Conservation (phyloP, 176 grass and related monocot genomes). For the Echinochloa phyllopogon region DNA sequence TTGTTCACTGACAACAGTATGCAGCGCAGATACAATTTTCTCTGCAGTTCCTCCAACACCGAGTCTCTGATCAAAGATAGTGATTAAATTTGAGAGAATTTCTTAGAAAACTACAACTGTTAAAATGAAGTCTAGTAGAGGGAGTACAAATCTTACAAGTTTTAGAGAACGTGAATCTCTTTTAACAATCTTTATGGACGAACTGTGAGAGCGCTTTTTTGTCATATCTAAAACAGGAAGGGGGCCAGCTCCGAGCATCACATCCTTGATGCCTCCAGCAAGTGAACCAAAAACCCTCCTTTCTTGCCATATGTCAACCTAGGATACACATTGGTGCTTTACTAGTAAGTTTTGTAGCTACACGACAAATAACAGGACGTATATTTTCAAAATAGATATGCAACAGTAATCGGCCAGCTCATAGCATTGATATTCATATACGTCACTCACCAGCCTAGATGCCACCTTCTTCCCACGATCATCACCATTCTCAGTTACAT, state of each 20-base stretch:
- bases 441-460: slow-evolving; percentile 73
- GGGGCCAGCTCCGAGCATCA: slow-evolving; percentile 83
- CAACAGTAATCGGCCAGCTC: not conserved
- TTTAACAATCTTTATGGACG: slow-evolving; percentile 71
- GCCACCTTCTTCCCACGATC: slow-evolving; percentile 77
- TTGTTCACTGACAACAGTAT: slow-evolving; percentile 70
- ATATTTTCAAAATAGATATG: slow-evolving; percentile 29
- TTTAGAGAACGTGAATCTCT: slow-evolving; percentile 86
- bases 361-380: slow-evolving; percentile 10
- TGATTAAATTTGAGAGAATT: slow-evolving; percentile 39
- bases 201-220: slow-evolving; percentile 80
- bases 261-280: slow-evolving; percentile 77
- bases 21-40: slow-evolving; percentile 83
- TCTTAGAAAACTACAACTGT: not conserved
- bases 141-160: slow-evolving; percentile 66
- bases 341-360: not conserved
- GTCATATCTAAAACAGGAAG: slow-evolving; percentile 81
- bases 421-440: slow-evolving; percentile 22
- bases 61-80: slow-evolving; percentile 72
- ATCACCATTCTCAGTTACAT: slow-evolving; percentile 75
- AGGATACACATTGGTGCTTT: slow-evolving; percentile 28
- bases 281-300: slow-evolving; percentile 97
- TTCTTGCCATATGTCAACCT: slow-evolving; percentile 99
- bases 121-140: slow-evolving; percentile 21
- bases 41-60: slow-evolving; percentile 81